These are phyloP conservation scores for Apiotrichum mycotoxinovorans DNA, from an alignment of 1,284 basidiomycete genomes.

Conservation along the genomic window DNA sequence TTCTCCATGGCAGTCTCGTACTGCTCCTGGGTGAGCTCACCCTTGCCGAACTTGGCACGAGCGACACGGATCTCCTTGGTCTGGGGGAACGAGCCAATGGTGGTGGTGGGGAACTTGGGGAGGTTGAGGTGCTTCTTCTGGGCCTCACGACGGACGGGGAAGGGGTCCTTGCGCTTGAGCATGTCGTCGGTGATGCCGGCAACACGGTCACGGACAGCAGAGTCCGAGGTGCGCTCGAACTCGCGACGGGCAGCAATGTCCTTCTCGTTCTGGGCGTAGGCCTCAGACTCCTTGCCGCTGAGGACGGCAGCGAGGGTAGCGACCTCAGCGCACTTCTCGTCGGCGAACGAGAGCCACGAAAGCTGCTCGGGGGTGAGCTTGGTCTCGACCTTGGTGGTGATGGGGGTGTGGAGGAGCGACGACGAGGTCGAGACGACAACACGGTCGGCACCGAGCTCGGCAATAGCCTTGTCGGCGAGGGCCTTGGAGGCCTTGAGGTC, in stretches of 20 bases:
- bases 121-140: constrained; percentile 87
- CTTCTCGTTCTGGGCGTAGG: constrained; percentile 79
- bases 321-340: constrained; percentile 94
- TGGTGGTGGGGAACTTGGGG: constrained; percentile 97
- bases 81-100: constrained; percentile 99
- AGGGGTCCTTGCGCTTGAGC: constrained; percentile 86
- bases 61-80: constrained; percentile 98
- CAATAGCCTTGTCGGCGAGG: constrained; percentile 78
- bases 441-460: constrained; percentile 75
- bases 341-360: constrained; percentile 99
- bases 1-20: constrained; percentile 99
- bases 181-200: constrained; percentile 82
- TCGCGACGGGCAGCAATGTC: constrained; percentile 94
- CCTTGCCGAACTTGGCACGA: constrained; percentile 91
- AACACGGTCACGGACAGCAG: constrained; percentile 92
- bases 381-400: constrained; percentile 88
- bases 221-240: constrained; percentile 93
- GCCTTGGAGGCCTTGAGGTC: constrained; percentile 84
- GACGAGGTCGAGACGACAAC: constrained; percentile 95
- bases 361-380: constrained; percentile 86
- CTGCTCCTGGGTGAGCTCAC: constrained; percentile 78
- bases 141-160: constrained; percentile 79
- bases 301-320: constrained; percentile 78
- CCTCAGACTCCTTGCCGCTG: constrained; percentile 70
- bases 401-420: constrained; percentile 96